A percentile compares a stretch with the other conserved stretches of the same genome.
Evolutionary conservation across 352 stramenopile species (phyloP).

Genomic region (Globisporangium ultimum): DNA sequence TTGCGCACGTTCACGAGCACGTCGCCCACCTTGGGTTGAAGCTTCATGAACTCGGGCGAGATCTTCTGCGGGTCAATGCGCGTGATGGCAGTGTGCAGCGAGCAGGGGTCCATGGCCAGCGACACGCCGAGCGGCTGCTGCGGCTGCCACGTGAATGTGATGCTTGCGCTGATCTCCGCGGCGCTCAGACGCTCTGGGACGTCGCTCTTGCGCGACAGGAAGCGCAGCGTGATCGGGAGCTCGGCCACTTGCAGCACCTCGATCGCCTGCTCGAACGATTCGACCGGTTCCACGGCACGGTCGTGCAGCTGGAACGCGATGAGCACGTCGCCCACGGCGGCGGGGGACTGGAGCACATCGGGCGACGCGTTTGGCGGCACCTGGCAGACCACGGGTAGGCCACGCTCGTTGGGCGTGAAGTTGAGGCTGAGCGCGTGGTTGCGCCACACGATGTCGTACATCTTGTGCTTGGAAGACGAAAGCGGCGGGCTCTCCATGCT

Average conservation of each 20-base stretch:
- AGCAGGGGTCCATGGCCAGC: constrained; percentile 74
- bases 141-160: constrained; percentile 54
- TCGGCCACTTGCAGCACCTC: constrained; percentile 45
- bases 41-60: constrained; percentile 42
- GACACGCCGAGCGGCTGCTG: constrained; percentile 60
- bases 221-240: constrained; percentile 61
- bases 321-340: constrained; percentile 63
- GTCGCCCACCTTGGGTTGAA: constrained; percentile 58
- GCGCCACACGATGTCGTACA: constrained; percentile 64
- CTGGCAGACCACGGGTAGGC: constrained; percentile 71
- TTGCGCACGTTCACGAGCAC: constrained; percentile 51
- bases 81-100: constrained; percentile 68
- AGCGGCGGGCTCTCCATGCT: constrained; percentile 3
- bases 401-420: constrained; percentile 72
- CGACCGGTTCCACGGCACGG: constrained; percentile 27
- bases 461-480: background rate
- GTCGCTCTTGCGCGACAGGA: constrained; percentile 53
- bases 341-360: constrained; percentile 41
- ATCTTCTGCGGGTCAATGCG: constrained; percentile 58
- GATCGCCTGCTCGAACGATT: constrained; percentile 47
- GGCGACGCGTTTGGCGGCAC: constrained; percentile 42
- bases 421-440: constrained; percentile 50
- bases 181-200: constrained; percentile 30
- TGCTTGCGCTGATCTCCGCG: constrained; percentile 35
- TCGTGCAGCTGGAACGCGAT: constrained; percentile 46